Percentiles rank a stretch among this genome's conserved stretches.
These are phyloP conservation scores for Metschnikowia matae DNA, from an alignment of 805 yeast genomes.

Conservation along the genomic window DNA sequence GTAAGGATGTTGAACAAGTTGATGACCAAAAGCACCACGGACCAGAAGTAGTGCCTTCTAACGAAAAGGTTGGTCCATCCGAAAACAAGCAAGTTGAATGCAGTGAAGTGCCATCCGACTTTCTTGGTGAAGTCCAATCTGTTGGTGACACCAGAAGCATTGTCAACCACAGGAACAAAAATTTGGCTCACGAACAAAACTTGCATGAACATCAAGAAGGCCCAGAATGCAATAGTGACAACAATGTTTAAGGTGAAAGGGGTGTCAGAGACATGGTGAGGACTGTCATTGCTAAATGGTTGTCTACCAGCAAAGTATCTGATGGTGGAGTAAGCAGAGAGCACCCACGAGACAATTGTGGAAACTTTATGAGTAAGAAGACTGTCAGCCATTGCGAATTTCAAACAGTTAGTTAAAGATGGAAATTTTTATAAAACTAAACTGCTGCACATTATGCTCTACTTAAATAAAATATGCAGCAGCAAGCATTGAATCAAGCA, in stretches of 20 bases:
- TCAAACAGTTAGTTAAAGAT: background rate
- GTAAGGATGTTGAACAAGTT: slow-evolving; percentile 58
- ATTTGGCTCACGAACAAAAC: slow-evolving; percentile 44
- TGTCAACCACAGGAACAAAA: slow-evolving; percentile 32
- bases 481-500: slow-evolving; percentile 4
- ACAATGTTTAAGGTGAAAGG: slow-evolving; percentile 64
- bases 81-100: slow-evolving; percentile 57
- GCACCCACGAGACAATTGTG: slow-evolving; percentile 49
- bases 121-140: slow-evolving; percentile 27
- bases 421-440: background rate
- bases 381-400: slow-evolving; percentile 7
- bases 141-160: slow-evolving; percentile 12
- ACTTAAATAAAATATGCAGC: slow-evolving; percentile 4
- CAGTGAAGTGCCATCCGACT: slow-evolving; percentile 59
- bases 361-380: slow-evolving; percentile 37
- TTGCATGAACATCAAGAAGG: slow-evolving; percentile 49
- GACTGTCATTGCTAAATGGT: slow-evolving; percentile 42
- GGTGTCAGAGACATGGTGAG: slow-evolving; percentile 54
- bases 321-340: slow-evolving; percentile 54
- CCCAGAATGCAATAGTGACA: slow-evolving; percentile 56
- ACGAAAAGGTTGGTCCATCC: slow-evolving; percentile 64
- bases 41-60: slow-evolving; percentile 51
- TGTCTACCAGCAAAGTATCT: slow-evolving; percentile 56
- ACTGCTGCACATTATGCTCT: background rate
- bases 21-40: slow-evolving; percentile 54